Conservation (phyloP, 2,329 filamentous ascomycete genomes). For the Tolypocladium amazonense region DNA sequence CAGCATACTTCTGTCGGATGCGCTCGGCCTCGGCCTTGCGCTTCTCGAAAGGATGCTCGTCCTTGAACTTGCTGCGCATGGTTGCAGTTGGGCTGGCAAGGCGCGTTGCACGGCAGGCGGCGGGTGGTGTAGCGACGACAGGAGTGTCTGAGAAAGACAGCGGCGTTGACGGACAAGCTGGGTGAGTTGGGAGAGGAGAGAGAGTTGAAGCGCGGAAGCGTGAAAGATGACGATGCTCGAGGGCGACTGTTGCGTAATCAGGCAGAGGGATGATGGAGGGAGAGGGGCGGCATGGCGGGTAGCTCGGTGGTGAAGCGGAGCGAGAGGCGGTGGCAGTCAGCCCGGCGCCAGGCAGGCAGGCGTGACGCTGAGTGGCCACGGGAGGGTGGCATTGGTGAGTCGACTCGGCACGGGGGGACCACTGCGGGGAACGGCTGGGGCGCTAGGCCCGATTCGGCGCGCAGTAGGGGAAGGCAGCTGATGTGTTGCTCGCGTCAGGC, state of each 20-base stretch:
- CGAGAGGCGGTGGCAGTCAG: neutral
- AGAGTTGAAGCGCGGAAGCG: neutral
- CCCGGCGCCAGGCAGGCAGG: neutral
- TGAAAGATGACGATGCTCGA: neutral
- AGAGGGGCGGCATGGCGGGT: neutral
- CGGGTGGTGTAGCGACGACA: neutral
- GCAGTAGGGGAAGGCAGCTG: no score
- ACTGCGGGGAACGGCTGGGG: neutral
- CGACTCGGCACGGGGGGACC: neutral
- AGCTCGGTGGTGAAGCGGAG: neutral
- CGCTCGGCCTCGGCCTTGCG: conserved; percentile 99
- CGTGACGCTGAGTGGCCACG: neutral
- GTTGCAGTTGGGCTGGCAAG: conserved; percentile 29
- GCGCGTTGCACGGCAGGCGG: neutral
- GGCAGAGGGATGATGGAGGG: neutral
- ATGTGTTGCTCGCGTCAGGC: neutral
- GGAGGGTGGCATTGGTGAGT: neutral
- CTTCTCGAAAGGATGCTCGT: conserved; percentile 99
- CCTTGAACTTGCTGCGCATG: conserved; percentile 99
- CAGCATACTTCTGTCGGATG: conserved; percentile 97
- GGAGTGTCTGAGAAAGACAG: neutral
- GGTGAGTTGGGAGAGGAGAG: neutral
- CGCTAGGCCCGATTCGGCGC: neutral
- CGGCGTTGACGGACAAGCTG: neutral
- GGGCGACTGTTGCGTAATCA: neutral